Evolutionary conservation across 2,329 filamentous ascomycete species (phyloP).

Genomic region (Pseudohalonectria lignicola): DNA sequence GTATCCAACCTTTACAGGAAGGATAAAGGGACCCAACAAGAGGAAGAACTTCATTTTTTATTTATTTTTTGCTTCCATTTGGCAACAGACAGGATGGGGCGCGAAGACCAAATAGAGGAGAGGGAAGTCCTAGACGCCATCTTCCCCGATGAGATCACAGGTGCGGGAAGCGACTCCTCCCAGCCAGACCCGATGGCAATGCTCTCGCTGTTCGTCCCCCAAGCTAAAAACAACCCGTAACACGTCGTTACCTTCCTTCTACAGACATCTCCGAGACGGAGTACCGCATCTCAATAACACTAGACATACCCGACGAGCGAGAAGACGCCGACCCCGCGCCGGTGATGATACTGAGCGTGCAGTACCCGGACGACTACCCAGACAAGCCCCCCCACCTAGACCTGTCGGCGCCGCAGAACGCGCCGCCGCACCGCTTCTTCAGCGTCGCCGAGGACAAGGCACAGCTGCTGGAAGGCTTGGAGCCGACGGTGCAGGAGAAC

Average conservation of each 20-base stretch:
- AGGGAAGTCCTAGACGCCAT: slow-evolving; percentile 96
- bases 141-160: slow-evolving; percentile 94
- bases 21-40: no score
- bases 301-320: slow-evolving; percentile 61
- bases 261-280: slow-evolving; percentile 86
- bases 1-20: no score
- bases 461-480: slow-evolving; percentile 57
- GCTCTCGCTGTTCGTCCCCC: no score
- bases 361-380: slow-evolving; percentile 84
- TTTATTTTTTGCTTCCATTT: neutral
- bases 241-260: neutral
- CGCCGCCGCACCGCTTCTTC: slow-evolving; percentile 60
- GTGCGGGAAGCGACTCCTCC: no score
- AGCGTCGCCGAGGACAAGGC: slow-evolving; percentile 72
- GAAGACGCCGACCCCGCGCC: slow-evolving; percentile 52
- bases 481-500: slow-evolving; percentile 77
- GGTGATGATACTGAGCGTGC: slow-evolving; percentile 69
- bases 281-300: slow-evolving; percentile 74
- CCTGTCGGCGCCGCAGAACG: slow-evolving; percentile 62
- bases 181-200: no score
- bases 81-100: slow-evolving; percentile 40
- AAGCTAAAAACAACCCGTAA: no score
- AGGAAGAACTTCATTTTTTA: no score
- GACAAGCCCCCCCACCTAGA: slow-evolving; percentile 78
- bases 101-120: slow-evolving; percentile 90